phyloP scores from a whole-genome alignment of 1,284 basidiomycete genomes.

The Ustilago cynodontis region DNA sequence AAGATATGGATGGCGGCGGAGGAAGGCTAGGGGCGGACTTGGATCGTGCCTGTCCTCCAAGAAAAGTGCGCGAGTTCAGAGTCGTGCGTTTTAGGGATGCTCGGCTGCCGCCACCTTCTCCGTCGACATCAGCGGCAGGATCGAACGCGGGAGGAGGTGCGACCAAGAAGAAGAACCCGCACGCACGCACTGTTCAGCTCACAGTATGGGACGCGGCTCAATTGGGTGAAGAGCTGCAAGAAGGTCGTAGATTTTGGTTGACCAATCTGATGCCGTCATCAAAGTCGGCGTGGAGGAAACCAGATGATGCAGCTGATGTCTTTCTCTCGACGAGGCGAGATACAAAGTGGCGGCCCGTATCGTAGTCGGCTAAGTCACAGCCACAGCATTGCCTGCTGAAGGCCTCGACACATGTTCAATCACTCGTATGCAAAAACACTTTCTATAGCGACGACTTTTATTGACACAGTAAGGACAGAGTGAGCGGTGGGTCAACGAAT shows the following conservation, averaged over 20 bases:
- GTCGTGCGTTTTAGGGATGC: constrained; percentile 83
- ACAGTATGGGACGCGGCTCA: constrained; percentile 51
- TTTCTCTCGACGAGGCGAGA: constrained; percentile 77
- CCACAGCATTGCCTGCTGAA: too few relatives aligned
- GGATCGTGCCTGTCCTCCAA: constrained; percentile 80
- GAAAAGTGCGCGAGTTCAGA: constrained; percentile 83
- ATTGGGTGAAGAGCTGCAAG: constrained; percentile 35
- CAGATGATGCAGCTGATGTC: constrained; percentile 74
- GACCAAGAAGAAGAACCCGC: constrained; percentile 27
- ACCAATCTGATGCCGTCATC: constrained; percentile 78
- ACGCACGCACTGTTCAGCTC: constrained; percentile 56
- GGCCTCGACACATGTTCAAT: background rate
- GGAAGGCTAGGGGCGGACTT: constrained; percentile 7
- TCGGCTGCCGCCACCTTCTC: constrained; percentile 23
- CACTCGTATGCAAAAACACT: background rate
- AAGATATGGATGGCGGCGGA: constrained; percentile 10
- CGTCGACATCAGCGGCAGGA: background rate
- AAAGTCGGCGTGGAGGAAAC: constrained; percentile 77
- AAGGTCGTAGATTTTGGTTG: constrained; percentile 71
- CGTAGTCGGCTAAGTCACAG: too few relatives aligned
- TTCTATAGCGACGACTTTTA: background rate
- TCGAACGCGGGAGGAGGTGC: background rate
- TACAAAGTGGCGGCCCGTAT: constrained; percentile 74
- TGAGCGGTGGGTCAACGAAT: too few relatives aligned
- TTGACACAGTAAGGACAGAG: background rate